phyloP scores from a whole-genome alignment of 106 monocot genomes.

The Agapanthus africanus region DNA sequence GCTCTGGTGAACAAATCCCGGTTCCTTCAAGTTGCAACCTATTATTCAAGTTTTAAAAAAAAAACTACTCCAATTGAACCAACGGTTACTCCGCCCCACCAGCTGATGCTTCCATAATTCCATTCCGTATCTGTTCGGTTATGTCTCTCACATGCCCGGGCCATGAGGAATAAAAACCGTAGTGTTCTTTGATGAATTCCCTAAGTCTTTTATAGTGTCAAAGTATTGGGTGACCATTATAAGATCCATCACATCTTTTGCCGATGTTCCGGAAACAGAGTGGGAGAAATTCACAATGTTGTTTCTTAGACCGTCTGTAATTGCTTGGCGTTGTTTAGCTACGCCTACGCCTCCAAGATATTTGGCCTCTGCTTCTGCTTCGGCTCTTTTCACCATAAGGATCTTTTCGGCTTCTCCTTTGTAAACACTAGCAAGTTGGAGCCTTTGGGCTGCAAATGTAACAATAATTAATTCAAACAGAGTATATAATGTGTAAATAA shows the following conservation, averaged over 20 bases:
- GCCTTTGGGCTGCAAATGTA: slow-evolving; percentile 69
- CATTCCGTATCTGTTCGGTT: slow-evolving; percentile 73
- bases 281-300: slow-evolving; percentile 91
- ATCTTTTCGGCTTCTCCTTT: slow-evolving; percentile 97
- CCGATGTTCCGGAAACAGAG: slow-evolving; percentile 59
- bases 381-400: slow-evolving; percentile 89
- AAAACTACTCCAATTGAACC: neutral
- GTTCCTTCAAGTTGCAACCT: no score
- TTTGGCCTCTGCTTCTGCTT: slow-evolving; percentile 94
- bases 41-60: no score
- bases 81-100: neutral
- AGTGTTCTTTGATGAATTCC: slow-evolving; percentile 79
- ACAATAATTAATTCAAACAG: neutral
- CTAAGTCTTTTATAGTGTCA: slow-evolving; percentile 95
- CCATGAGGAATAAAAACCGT: slow-evolving; percentile 95
- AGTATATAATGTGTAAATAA: neutral
- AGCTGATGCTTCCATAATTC: slow-evolving; percentile 74
- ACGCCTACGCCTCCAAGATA: slow-evolving; percentile 85
- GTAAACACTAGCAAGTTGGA: slow-evolving; percentile 90
- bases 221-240: slow-evolving; percentile 99
- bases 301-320: slow-evolving; percentile 83
- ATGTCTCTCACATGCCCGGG: slow-evolving; percentile 95
- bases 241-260: slow-evolving; percentile 97
- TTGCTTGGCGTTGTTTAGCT: slow-evolving; percentile 92
- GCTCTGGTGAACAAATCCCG: no score